Conservation (phyloP, 345 rosid species). For the Passiflora organensis region DNA sequence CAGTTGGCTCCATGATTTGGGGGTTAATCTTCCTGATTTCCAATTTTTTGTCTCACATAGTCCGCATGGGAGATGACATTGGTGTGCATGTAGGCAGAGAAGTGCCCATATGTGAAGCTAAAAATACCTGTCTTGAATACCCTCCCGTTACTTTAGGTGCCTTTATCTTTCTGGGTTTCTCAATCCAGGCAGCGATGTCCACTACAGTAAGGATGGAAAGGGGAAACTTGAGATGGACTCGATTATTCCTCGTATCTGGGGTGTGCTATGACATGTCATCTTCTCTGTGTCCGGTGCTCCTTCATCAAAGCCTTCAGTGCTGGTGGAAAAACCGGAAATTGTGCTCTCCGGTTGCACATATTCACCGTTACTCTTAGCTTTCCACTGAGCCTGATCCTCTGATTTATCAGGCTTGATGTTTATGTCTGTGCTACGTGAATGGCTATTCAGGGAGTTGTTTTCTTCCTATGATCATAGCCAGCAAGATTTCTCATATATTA, state of each 20-base stretch:
- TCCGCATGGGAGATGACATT: conserved; percentile 35
- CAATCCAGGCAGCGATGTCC: neutral
- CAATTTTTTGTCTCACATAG: conserved; percentile 44
- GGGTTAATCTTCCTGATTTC: conserved; percentile 53
- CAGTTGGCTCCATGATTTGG: conserved; percentile 37
- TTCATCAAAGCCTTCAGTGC: neutral
- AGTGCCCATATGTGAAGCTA: neutral
- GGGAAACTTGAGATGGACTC: neutral
- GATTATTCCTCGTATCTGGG: conserved; percentile 3
- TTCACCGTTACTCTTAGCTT: neutral
- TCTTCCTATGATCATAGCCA: neutral
- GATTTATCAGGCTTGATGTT: conserved; percentile 1
- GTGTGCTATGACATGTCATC: neutral
- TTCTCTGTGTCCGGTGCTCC: conserved; percentile 11
- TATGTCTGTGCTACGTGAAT: neutral
- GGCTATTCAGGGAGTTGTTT: neutral
- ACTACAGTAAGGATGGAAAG: neutral
- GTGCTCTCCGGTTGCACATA: conserved; percentile 1
- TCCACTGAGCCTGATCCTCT: neutral
- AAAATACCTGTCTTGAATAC: conserved; percentile 9
- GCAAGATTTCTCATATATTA: no score
- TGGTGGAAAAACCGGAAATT: conserved; percentile 5
- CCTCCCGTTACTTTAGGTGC: neutral
- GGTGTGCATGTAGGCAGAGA: conserved; percentile 10
- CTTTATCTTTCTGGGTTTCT: neutral